Evolutionary conservation across 306 rosid genomes (phyloP).

Genomic region (Pyrus pyrifolia): DNA sequence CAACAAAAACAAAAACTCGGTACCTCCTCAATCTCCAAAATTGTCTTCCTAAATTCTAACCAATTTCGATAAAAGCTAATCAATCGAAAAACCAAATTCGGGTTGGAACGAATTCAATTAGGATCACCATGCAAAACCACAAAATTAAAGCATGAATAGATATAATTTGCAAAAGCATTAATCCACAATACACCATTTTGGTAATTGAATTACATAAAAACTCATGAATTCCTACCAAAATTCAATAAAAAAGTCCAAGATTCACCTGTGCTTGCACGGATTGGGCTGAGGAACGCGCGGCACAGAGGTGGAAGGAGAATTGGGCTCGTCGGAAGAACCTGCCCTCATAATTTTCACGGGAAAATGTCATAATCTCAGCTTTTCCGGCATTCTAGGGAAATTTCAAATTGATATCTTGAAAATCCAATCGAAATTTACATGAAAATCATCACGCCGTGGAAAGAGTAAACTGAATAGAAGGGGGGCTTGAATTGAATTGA

Average conservation of each 20-base stretch:
- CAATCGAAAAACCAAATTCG: background rate
- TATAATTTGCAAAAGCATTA: background rate
- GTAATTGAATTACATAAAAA: background rate
- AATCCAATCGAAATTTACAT: background rate
- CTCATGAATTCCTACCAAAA: background rate
- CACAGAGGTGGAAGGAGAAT: constrained; percentile 32
- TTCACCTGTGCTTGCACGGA: constrained; percentile 24
- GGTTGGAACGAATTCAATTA: background rate
- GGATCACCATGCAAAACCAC: background rate
- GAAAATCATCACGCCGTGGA: background rate
- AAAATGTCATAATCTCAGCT: constrained; percentile 26
- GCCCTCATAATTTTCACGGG: constrained; percentile 32
- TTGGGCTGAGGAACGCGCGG: constrained; percentile 6
- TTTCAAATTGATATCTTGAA: background rate
- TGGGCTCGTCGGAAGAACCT: constrained; percentile 32
- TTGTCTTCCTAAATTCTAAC: background rate
- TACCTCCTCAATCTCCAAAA: background rate
- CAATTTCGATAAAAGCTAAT: background rate
- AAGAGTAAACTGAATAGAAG: background rate
- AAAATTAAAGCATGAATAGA: background rate
- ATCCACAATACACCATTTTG: background rate
- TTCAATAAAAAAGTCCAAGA: background rate
- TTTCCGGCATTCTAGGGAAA: constrained; percentile 15
- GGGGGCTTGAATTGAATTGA: background rate
- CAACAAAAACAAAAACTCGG: background rate